Base-by-base conservation (phyloP, 805 yeast species). In the Yarrowia phangngaensis region DNA sequence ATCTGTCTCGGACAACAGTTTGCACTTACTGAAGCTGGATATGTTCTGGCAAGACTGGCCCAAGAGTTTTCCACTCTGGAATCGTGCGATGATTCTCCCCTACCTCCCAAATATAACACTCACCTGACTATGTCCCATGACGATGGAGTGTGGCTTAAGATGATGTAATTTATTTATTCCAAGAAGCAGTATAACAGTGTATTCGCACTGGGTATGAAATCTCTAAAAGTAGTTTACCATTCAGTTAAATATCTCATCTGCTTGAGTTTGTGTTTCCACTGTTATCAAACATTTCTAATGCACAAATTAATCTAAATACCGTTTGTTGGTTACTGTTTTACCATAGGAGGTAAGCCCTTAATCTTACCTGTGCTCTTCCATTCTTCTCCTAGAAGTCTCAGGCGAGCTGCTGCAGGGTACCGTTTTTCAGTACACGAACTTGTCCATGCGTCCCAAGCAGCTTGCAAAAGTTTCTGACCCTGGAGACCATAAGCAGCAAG, bases 361-460 rank as follows among this genome's bases (percentile, higher is more conserved):
- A 83, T 60, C 13, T 52, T 62, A 1, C 82, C 79, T 0, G 65
- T 65, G 1, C 61, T 58, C 9, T 60, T 54, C 84, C 90, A 86
- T 40, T 85, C 95, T 58, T 90, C 95, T 3, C 89, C 89, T 20
- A 87, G 64, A 5, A 90, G 73, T 45, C 77, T 65, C 50, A 92
- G 65, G 52, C 96, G 74, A 4, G 85, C 83, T 11, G 95, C 90
- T 6, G 90, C 88, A 4, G 94, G 82, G 55, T 66, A 81, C 46
- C 71, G 75, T 51, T 68, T 69, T 8, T 73, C 79, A 2, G 69
- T 67, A 4, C 76, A 77, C 2, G 67, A 55, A n/a, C 60, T 52
- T 0, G 86, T 73, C 80, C 88, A 80, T 1, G 64, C 69, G 3
- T 60, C 61, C 51, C 74, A 71, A 5, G 78, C 60, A 8, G 75